A percentile compares a stretch with the other conserved stretches of the same genome.
These are phyloP conservation scores for Talaromyces marneffei DNA, from an alignment of 2,329 filamentous ascomycete genomes.

Conservation along the genomic window DNA sequence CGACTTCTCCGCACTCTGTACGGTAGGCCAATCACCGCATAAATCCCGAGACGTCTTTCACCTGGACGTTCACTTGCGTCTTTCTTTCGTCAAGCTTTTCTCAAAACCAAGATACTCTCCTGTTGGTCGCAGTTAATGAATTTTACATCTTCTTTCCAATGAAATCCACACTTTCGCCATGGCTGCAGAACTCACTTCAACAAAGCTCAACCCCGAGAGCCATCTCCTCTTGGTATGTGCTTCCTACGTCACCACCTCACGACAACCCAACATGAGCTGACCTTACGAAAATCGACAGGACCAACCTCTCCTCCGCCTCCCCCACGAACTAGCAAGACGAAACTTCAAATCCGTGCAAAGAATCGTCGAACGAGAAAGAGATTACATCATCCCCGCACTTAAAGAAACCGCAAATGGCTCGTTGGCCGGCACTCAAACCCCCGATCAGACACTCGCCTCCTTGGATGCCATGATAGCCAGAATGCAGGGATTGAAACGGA, in stretches of 20 bases:
- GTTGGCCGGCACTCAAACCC: constrained; percentile 55
- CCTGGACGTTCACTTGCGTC: not conserved
- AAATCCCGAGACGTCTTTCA: not conserved
- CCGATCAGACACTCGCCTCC: constrained; percentile 68
- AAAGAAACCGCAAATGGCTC: constrained; percentile 56
- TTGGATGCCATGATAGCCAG: constrained; percentile 80
- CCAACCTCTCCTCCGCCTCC: constrained; percentile 86
- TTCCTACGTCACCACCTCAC: constrained; percentile 9
- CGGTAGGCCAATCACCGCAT: constrained; percentile 1
- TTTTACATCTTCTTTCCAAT: not conserved
- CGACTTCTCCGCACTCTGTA: not conserved
- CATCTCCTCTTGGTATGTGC: constrained; percentile 43
- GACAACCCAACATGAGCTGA: constrained; percentile 10
- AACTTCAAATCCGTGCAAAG: constrained; percentile 75
- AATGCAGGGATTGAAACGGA: constrained; percentile 82
- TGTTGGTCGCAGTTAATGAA: too few species aligned
- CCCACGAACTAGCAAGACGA: constrained; percentile 85
- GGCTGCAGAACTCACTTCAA: constrained; percentile 42
- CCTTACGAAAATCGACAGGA: constrained; percentile 52
- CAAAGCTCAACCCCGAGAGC: constrained; percentile 46
- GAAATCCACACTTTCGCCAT: constrained; percentile 19
- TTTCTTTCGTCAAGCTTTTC: not conserved
- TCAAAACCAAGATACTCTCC: not conserved
- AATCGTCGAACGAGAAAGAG: constrained; percentile 44
- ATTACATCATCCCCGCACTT: constrained; percentile 44